A percentile compares a stretch with the other conserved stretches of the same genome.
Evolutionary conservation across 768 basidiomycete species (phyloP).

Genomic region (Agrocybe praecox): DNA sequence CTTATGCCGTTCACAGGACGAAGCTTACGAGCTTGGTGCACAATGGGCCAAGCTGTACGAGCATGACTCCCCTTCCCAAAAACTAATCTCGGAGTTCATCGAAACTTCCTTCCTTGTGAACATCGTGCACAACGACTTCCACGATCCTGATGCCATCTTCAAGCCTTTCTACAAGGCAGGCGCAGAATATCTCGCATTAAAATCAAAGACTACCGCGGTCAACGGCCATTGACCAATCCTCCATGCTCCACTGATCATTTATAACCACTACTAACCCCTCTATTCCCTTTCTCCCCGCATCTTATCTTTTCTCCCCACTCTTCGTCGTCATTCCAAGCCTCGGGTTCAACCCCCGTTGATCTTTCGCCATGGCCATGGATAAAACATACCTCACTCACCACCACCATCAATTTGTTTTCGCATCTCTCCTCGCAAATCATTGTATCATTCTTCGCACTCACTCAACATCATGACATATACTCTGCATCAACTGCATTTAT

Average conservation of each 20-base stretch:
- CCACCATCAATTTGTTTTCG: slow-evolving; percentile 3
- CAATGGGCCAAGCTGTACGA: slow-evolving; percentile 94
- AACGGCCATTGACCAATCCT: slow-evolving; percentile 39
- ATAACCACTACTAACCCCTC: slow-evolving; percentile 10
- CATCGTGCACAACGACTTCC: slow-evolving; percentile 96
- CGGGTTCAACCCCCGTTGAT: slow-evolving; percentile 90
- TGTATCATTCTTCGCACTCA: neutral
- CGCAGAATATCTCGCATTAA: slow-evolving; percentile 52
- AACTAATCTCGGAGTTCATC: slow-evolving; percentile 79
- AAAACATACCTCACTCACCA: neutral
- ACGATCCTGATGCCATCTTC: slow-evolving; percentile 83
- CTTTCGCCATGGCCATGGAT: slow-evolving; percentile 34
- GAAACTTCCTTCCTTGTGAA: slow-evolving; percentile 86
- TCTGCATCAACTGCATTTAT: slow-evolving; percentile 66
- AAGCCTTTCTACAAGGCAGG: slow-evolving; percentile 82
- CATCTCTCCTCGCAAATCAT: slow-evolving; percentile 7
- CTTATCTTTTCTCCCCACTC: neutral
- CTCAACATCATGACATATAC: slow-evolving; percentile 20
- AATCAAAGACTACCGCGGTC: slow-evolving; percentile 33
- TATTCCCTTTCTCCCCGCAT: slow-evolving; percentile 10
- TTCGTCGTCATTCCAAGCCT: slow-evolving; percentile 20
- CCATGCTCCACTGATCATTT: slow-evolving; percentile 3
- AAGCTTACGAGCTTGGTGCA: slow-evolving; percentile 88
- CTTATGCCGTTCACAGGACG: slow-evolving; percentile 59
- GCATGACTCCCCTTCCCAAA: slow-evolving; percentile 68